phyloP scores from a whole-genome alignment of 768 basidiomycete genomes.

The Megacollybia marginata region DNA sequence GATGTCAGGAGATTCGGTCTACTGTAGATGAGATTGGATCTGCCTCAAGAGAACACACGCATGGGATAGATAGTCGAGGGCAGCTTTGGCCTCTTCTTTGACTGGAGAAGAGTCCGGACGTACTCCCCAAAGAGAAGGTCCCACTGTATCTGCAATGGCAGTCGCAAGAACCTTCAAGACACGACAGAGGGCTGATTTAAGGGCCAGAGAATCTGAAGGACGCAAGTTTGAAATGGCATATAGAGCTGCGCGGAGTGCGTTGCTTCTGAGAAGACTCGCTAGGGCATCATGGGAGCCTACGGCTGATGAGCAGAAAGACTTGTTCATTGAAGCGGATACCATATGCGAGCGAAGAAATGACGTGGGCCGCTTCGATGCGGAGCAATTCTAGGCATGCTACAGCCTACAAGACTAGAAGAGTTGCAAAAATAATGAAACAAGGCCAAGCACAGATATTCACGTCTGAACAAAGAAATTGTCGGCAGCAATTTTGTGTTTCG shows the following conservation, averaged over 20 bases:
- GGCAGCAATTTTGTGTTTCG: slow-evolving; percentile 51
- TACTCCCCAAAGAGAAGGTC: slow-evolving; percentile 65
- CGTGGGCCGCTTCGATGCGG: slow-evolving; percentile 67
- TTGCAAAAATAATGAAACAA: slow-evolving; percentile 1
- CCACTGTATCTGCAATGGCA: slow-evolving; percentile 60
- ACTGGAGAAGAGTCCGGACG: slow-evolving; percentile 32
- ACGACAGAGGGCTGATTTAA: slow-evolving; percentile 55
- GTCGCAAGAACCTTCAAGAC: slow-evolving; percentile 52
- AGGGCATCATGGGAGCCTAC: slow-evolving; percentile 59
- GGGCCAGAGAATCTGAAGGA: slow-evolving; percentile 25
- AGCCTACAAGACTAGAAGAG: slow-evolving; percentile 47
- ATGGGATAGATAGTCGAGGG: slow-evolving; percentile 55
- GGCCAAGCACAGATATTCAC: slow-evolving; percentile 36
- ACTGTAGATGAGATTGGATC: slow-evolving; percentile 2
- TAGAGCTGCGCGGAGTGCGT: slow-evolving; percentile 55
- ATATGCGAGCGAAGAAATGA: slow-evolving; percentile 67
- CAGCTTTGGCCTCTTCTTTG: slow-evolving; percentile 43
- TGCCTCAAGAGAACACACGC: slow-evolving; percentile 24
- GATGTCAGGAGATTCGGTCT: slow-evolving; percentile 58
- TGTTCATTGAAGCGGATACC: slow-evolving; percentile 26
- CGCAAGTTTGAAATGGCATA: slow-evolving; percentile 49
- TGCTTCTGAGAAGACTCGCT: slow-evolving; percentile 43
- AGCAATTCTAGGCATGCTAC: slow-evolving; percentile 54
- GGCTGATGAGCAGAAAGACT: background rate
- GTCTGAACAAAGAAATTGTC: slow-evolving; percentile 50